Evolutionary conservation across 495 filamentous ascomycete genomes (phyloP), one percentile per base, ranked within the genome.

Genomic region (Aspergillus bridgeri): DNA sequence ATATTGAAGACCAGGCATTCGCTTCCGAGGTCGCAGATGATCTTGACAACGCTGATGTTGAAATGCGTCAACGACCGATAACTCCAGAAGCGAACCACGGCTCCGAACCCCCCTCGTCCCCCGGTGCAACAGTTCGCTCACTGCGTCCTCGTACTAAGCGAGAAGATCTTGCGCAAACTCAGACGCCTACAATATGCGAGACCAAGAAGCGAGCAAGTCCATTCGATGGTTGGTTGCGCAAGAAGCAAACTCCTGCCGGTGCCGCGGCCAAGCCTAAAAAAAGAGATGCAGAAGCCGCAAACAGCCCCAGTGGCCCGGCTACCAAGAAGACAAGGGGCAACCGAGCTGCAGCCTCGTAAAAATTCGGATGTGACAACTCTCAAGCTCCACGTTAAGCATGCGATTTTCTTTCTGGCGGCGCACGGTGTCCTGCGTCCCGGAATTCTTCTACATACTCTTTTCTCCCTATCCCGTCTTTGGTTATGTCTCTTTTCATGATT

Each of bases 191-290:
- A 13, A 59, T 27, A n/a, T 24, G 61, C 6, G 62, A 66, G 38
- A 46, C 60, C n/a, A 67, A 65, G 60, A 68, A 74, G 47, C 83
- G 81, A 59, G 70, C 71, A 13, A 89, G 85, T 62, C 85, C 86
- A 0, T 91, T 90, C 60, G 81, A 84, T 59, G 72, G 72, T 49
- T 90, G 87, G 86, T 74, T 75, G 42, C 80, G 86, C 19, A 81
- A 79, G 58, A 90, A 90, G 77, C 64, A 61, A 48, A 61, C 57
- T 2, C 64, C 71, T 49, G 64, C 69, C 18, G 44, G 51, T 11
- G 43, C 60, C 46, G 61, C 52, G 11, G 50, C 61, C 21, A 65
- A 67, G 23, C 42, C 67, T 29, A 65, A 66, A 48, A 76, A 76
- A 53, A 60, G 69, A 29, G 69, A 73, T 29, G 68, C 67, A 20